Conservation (phyloP, 78 protist species). For the Dictyostelium brefeldianum region DNA sequence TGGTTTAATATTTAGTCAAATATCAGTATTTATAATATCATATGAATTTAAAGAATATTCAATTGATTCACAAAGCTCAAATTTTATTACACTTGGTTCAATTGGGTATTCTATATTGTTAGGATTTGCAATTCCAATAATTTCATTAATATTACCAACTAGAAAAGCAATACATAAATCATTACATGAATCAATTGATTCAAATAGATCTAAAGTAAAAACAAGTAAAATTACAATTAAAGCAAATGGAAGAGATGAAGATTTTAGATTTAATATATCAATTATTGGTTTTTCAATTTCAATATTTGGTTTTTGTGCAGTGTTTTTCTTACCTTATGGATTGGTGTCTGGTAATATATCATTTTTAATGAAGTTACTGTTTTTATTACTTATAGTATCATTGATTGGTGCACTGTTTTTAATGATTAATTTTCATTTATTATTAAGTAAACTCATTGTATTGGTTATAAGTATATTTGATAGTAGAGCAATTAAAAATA, state of each 20-base stretch:
- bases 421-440: slow-evolving; percentile 80
- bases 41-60: neutral
- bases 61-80: slow-evolving; percentile 13
- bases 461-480: slow-evolving; percentile 87
- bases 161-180: slow-evolving; percentile 68
- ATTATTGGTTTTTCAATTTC: slow-evolving; percentile 80
- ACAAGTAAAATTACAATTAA: slow-evolving; percentile 55
- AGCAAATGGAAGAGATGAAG: slow-evolving; percentile 38
- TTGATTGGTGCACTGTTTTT: slow-evolving; percentile 87
- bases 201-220: slow-evolving; percentile 63
- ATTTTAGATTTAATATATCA: slow-evolving; percentile 16
- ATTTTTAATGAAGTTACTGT: slow-evolving; percentile 90
- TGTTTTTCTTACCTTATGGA: slow-evolving; percentile 91
- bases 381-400: slow-evolving; percentile 85
- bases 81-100: slow-evolving; percentile 17
- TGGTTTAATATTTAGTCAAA: slow-evolving; percentile 83
- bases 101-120: slow-evolving; percentile 77
- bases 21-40: neutral
- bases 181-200: slow-evolving; percentile 85
- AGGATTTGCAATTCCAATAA: slow-evolving; percentile 89
- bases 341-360: slow-evolving; percentile 82
- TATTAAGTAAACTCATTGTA: slow-evolving; percentile 71
- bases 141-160: slow-evolving; percentile 89
- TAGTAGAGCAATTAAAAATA: slow-evolving; percentile 36
- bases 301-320: slow-evolving; percentile 79